Evolutionary conservation across 2,329 filamentous ascomycete species (phyloP).

Genomic region (Aspergillus clavatus): DNA sequence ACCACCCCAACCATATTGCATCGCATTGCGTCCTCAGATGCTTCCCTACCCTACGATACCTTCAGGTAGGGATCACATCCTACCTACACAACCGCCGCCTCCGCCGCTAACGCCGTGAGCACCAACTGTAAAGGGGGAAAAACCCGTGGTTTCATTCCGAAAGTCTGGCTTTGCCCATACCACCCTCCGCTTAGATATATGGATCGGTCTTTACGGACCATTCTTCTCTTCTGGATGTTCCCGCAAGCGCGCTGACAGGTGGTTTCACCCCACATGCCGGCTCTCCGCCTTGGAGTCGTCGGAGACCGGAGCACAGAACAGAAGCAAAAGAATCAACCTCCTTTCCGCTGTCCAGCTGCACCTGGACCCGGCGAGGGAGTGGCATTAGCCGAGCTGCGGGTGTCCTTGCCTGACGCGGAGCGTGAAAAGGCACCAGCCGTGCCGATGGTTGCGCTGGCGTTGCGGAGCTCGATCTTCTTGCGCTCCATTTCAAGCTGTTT

Average conservation of each 20-base stretch:
- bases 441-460: slow-evolving; percentile 37
- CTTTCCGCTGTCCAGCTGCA: slow-evolving; percentile 27
- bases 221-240: not conserved
- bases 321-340: slow-evolving; percentile 19
- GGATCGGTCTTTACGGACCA: not conserved
- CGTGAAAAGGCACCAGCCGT: slow-evolving; percentile 26
- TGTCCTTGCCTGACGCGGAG: slow-evolving; percentile 8
- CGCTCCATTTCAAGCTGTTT: slow-evolving; percentile 45
- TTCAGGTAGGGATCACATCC: no score
- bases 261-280: not conserved
- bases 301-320: not conserved
- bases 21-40: no score
- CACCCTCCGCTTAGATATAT: not conserved
- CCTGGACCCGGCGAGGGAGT: slow-evolving; percentile 20
- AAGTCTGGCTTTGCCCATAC: not conserved
- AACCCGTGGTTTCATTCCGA: no score
- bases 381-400: slow-evolving; percentile 9
- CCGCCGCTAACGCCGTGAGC: no score
- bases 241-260: not conserved
- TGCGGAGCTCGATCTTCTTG: slow-evolving; percentile 44
- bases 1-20: no score
- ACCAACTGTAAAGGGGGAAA: no score
- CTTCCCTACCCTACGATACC: no score
- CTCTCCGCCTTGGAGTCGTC: not conserved
- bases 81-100: no score